Conservation (phyloP, 306 rosid species). For the Sicyos edulis region DNA sequence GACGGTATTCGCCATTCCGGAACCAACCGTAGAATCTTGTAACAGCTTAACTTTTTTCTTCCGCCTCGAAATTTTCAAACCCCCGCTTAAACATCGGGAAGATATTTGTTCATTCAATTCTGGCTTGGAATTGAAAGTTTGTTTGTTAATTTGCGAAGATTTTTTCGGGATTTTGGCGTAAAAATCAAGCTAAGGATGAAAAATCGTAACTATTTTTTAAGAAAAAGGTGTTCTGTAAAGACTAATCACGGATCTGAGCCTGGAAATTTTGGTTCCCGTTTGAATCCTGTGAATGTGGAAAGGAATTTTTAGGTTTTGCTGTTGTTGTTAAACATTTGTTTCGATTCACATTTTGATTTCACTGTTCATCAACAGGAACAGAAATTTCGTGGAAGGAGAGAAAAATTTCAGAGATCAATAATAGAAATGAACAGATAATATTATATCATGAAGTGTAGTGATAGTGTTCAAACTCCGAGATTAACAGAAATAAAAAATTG, state of each 20-base stretch:
- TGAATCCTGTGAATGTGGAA: constrained; percentile 2
- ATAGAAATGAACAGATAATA: too few species aligned
- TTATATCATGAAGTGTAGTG: background rate
- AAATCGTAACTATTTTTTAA: background rate
- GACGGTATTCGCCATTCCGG: constrained; percentile 23
- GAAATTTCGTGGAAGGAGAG: background rate
- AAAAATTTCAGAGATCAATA: background rate
- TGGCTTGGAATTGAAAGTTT: background rate
- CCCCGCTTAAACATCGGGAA: constrained; percentile 33
- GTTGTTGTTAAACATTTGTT: background rate
- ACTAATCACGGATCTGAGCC: constrained; percentile 30
- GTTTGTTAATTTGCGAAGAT: background rate
- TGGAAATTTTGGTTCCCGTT: background rate
- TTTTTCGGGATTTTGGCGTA: too few species aligned
- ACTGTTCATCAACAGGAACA: background rate
- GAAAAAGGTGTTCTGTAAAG: background rate
- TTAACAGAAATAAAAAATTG: background rate
- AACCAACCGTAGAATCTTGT: constrained; percentile 32
- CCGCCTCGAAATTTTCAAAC: constrained; percentile 32
- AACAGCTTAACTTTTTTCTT: constrained; percentile 23
- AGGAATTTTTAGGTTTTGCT: background rate
- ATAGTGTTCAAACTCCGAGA: background rate
- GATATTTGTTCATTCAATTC: background rate
- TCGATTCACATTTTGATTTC: background rate
- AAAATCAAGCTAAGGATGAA: background rate